Conservation (phyloP, 1,139 yeast species). For the Kurtzmaniella quercitrusa region DNA sequence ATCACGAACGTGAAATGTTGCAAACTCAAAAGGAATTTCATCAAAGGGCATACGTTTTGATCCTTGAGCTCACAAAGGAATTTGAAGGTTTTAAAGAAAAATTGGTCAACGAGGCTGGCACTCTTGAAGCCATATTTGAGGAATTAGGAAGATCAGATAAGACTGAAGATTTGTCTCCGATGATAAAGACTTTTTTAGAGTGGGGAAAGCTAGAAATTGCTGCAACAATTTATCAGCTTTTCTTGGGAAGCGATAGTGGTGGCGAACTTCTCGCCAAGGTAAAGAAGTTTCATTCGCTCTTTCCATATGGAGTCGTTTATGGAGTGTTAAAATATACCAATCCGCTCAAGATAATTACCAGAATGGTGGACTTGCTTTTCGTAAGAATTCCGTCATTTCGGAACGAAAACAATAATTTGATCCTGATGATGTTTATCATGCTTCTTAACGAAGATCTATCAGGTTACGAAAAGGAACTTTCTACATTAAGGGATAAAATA, state of each 20-base stretch:
- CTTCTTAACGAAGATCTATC: conserved; percentile 75
- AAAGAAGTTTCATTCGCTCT: conserved; percentile 61
- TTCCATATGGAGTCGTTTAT: conserved; percentile 74
- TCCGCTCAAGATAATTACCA: conserved; percentile 78
- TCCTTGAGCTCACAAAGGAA: conserved; percentile 42
- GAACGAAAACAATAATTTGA: conserved; percentile 52
- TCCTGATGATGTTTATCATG: conserved; percentile 68
- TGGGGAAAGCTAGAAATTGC: conserved; percentile 83
- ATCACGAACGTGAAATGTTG: conserved; percentile 57
- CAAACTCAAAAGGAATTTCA: conserved; percentile 74
- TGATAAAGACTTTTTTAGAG: conserved; percentile 65
- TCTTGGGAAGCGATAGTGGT: conserved; percentile 76
- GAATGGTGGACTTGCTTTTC: conserved; percentile 71
- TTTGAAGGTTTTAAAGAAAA: conserved; percentile 55
- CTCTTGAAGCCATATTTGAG: conserved; percentile 47
- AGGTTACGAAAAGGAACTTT: conserved; percentile 57
- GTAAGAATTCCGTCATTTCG: conserved; percentile 62
- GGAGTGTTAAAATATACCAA: conserved; percentile 78
- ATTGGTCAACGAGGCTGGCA: conserved; percentile 45
- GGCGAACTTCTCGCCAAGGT: conserved; percentile 69
- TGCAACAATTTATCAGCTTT: conserved; percentile 74
- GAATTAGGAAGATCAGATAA: conserved; percentile 57
- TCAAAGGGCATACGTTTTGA: conserved; percentile 49
- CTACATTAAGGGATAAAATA: conserved; percentile 31
- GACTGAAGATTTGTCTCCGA: conserved; percentile 63